Conservation (phyloP, 31 red algal species). For the Asparagopsis taxiformis region DNA sequence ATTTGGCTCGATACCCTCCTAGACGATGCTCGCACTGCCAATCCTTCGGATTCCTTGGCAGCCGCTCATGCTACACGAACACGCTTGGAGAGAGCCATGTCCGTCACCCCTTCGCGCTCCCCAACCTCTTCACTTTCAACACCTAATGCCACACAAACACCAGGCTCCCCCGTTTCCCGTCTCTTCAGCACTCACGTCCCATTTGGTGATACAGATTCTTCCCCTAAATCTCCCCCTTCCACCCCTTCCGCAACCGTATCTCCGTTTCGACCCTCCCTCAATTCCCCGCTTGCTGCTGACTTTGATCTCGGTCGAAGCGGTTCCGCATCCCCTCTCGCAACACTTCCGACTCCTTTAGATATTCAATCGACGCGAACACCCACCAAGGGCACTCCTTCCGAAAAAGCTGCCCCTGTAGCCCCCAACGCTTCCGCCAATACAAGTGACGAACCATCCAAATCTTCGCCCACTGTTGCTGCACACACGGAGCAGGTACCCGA, state of each 20-base stretch:
- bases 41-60: slow-evolving; percentile 5
- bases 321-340: slow-evolving; percentile 7
- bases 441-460: not conserved
- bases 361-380: not conserved
- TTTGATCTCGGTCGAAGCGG: slow-evolving; percentile 18
- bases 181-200: slow-evolving; percentile 60
- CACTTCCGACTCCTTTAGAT: not conserved
- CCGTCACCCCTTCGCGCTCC: too few relatives aligned
- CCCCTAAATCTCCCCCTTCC: too few relatives aligned
- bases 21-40: slow-evolving; percentile 47
- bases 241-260: slow-evolving; percentile 9
- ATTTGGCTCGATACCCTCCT: slow-evolving; percentile 54
- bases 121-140: slow-evolving; percentile 31
- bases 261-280: slow-evolving; percentile 4
- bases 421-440: not conserved
- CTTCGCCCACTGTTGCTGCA: not conserved
- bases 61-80: slow-evolving; percentile 12
- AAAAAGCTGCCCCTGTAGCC: not conserved
- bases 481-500: slow-evolving; percentile 5
- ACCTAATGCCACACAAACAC: slow-evolving; percentile 32
- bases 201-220: slow-evolving; percentile 66
- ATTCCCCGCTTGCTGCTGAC: not conserved
- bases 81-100: slow-evolving; percentile 14
- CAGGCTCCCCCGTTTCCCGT: slow-evolving; percentile 50
- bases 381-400: not conserved